Evolutionary conservation across 1,284 basidiomycete genomes (phyloP), one percentile per base, ranked within the genome.

Genomic region (Pseudozyma sp.): DNA sequence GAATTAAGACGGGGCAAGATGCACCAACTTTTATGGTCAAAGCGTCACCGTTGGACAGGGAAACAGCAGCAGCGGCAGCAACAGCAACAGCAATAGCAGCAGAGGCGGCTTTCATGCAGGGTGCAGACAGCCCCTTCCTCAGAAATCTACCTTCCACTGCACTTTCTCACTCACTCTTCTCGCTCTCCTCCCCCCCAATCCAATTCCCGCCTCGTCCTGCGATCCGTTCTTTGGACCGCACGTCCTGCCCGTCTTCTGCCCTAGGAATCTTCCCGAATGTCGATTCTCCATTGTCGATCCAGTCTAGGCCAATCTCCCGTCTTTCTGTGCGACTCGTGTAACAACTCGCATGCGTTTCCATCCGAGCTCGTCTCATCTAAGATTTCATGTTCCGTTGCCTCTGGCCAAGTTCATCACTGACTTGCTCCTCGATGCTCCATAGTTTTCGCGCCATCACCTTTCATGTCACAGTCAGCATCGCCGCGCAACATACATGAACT

Each of bases 331-430:
- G 25, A 10, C 45, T 21, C 12, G 8, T n/a, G 9, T 34, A 9
- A n/a, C 21, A 16, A 35, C 53, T 43, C 21, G 45, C 55, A n/a
- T 49, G 25, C 44, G 3, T 12, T 13, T 13, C 40, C 48, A 58
- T 50, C 56, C 56, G 48, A 51, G 56, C 56, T 44, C 21, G 56
- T 51, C 56, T 59, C 47, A 59, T 50, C 56, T 59, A 59, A 59
- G 25, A 31, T 31, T 59, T 40, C 18, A 31, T 34, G 54, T 39
- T 13, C 13, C 54, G 19, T n/a, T 18, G 3, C 19, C 52, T 44
- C 6, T 31, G 25, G 25, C 25, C 3, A 31, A 31, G 25, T 3
- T 31, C 25, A 31, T 31, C 3, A 6, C 25, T 31, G 25, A 31
- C 25, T 31, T 31, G 25, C 25, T 31, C 25, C 6, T 31, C 25